These are phyloP conservation scores for Pouteria campechiana DNA, from an alignment of 179 eudicot genomes.

Conservation along the genomic window DNA sequence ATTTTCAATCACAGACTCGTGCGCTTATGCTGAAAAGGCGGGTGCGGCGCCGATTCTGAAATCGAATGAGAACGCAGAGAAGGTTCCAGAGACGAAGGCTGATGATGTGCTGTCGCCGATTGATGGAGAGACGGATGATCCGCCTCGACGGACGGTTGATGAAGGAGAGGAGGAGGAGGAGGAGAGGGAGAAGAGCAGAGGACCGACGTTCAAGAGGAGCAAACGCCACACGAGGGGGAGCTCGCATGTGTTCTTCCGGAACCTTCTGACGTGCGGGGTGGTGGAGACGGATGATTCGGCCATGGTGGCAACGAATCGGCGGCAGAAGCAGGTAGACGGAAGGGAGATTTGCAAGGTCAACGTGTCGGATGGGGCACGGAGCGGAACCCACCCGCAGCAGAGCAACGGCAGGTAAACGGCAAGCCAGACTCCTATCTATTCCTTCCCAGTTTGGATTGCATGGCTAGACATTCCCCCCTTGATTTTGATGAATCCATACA, in stretches of 20 bases:
- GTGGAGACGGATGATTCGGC: conserved; percentile 25
- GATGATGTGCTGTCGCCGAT: no score
- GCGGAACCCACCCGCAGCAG: conserved; percentile 17
- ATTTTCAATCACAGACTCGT: no score
- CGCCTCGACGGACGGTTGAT: no score
- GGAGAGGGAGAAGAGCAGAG: background rate
- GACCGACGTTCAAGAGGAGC: conserved; percentile 7
- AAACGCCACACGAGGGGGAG: conserved; percentile 13
- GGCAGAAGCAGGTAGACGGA: conserved; percentile 4
- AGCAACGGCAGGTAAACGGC: conserved; percentile 25
- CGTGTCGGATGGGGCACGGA: conserved; percentile 24
- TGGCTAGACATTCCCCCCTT: no score
- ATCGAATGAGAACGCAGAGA: no score
- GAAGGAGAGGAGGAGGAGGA: conserved; percentile 3
- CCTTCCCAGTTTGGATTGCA: no score
- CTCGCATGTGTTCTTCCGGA: conserved; percentile 15
- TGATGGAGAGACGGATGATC: no score
- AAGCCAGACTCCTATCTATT: no score
- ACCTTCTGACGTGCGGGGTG: conserved; percentile 22
- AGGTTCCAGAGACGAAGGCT: no score
- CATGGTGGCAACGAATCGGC: conserved; percentile 12
- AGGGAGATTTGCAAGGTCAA: conserved; percentile 17
- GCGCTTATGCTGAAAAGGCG: no score
- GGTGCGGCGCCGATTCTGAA: no score
- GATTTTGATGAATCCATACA: no score